phyloP scores from a whole-genome alignment of 441 rosid species.

The Metrosideros polymorpha region DNA sequence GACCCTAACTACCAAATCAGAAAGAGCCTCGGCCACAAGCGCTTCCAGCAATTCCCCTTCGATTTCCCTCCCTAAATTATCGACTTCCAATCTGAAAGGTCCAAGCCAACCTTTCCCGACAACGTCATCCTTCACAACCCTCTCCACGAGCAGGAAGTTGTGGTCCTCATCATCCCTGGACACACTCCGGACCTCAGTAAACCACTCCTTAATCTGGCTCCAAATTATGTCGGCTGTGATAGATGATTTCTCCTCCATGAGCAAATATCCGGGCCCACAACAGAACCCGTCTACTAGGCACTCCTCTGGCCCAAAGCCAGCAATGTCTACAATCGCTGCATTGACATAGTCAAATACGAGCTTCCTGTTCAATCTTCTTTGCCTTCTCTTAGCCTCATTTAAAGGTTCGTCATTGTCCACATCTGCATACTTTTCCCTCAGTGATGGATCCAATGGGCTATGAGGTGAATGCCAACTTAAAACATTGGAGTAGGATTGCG shows the following conservation, averaged over 20 bases:
- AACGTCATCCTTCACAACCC: constrained; percentile 49
- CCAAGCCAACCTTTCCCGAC: constrained; percentile 59
- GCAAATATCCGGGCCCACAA: neutral
- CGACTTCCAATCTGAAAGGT: constrained; percentile 33
- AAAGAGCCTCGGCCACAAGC: constrained; percentile 68
- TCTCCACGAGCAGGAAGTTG: constrained; percentile 50
- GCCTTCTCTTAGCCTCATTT: constrained; percentile 62
- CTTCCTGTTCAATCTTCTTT: constrained; percentile 47
- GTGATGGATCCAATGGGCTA: constrained; percentile 59
- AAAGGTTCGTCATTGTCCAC: constrained; percentile 33
- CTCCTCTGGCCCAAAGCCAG: constrained; percentile 18
- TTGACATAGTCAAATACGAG: constrained; percentile 68
- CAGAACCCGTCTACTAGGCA: neutral
- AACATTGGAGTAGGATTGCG: constrained; percentile 18
- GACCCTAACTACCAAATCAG: constrained; percentile 27
- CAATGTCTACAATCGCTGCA: constrained; percentile 38
- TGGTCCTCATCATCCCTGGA: constrained; percentile 31
- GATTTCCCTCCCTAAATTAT: constrained; percentile 44
- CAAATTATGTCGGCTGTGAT: constrained; percentile 48
- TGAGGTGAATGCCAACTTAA: constrained; percentile 67
- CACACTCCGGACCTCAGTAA: constrained; percentile 17
- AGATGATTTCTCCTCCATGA: constrained; percentile 8
- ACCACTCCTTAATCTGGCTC: constrained; percentile 57
- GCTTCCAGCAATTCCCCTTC: constrained; percentile 57
- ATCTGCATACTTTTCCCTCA: constrained; percentile 42